Evolutionary conservation across 2,329 filamentous ascomycete genomes (phyloP), one percentile per base, ranked within the genome.

Genomic region (Hansfordia pulvinata): DNA sequence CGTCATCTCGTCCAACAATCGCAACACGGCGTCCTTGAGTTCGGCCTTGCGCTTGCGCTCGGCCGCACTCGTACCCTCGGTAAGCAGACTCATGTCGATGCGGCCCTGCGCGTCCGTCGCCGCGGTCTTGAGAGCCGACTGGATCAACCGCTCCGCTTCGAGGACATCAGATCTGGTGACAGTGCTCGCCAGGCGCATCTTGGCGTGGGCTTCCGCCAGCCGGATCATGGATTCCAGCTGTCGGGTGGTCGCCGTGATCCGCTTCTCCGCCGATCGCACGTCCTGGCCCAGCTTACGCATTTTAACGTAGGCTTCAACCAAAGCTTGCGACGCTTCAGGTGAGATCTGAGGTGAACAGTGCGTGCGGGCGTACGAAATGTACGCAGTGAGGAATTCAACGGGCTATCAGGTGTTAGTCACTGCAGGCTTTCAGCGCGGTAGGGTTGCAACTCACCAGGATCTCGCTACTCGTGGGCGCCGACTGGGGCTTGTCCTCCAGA

Each of bases 201-300:
- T 94, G 26, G 90, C 92, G 53, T 98, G 92, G 1, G 86, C 90
- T 60, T 98, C 90, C 2, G 86, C 62, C 3, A 98, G 77, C 34
- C 90, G 88, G 47, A 98, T 96, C 92, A 98, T 98, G 23, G 80
- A 90, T 57, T 98, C 92, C 5, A 98, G 67, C 55, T 98, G 90
- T 47, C 90, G 74, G 1, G 92, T 98, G 3, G 90, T 98, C 20
- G 90, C 90, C 0, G 90, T 98, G 57, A 98, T 98, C 39, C 90
- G 83, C 53, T 92, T 88, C 54, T 98, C 92, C 3, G 82, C 72
- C 3, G 85, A 69, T 25, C 88, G 83, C 19, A 88, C 77, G 41
- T 86, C 80, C 40, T 85, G 78, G 24, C 90, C 90, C 0, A 98
- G 74, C 45, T 86, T 83, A 37, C 90, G 85, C 84, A 98, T 94